Evolutionary conservation across 1,284 basidiomycete genomes (phyloP).

Genomic region (Meira miltonrushii): DNA sequence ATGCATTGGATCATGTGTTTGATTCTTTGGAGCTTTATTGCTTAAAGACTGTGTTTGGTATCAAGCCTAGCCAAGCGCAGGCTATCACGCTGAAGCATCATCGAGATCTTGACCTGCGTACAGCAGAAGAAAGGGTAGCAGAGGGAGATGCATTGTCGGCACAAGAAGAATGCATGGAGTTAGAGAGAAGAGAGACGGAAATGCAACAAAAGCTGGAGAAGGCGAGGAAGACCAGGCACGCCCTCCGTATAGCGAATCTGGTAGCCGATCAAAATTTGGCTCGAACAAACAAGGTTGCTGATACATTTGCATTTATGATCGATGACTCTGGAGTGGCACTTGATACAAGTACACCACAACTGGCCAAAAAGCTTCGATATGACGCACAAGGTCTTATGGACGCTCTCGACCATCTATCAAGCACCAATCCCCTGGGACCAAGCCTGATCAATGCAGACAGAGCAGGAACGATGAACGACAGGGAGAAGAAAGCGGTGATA

Average conservation of each 20-base stretch:
- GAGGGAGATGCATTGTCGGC: constrained; percentile 14
- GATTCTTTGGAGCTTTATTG: constrained; percentile 50
- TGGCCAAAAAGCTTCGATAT: constrained; percentile 25
- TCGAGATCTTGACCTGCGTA: constrained; percentile 44
- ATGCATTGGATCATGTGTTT: constrained; percentile 47
- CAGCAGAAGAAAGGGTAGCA: constrained; percentile 9
- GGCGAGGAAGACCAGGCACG: not conserved
- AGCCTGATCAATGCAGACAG: constrained; percentile 13
- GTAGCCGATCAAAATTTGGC: not conserved
- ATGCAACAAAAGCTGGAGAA: constrained; percentile 27
- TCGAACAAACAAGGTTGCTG: not conserved
- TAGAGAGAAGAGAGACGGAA: constrained; percentile 21
- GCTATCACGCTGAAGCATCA: constrained; percentile 48
- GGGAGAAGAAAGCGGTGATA: constrained; percentile 8
- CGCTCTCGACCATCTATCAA: constrained; percentile 25
- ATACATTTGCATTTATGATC: not conserved
- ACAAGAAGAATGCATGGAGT: constrained; percentile 19
- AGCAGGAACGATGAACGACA: constrained; percentile 15
- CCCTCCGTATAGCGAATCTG: not conserved
- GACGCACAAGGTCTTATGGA: constrained; percentile 26
- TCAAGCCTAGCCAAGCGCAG: constrained; percentile 37
- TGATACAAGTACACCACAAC: not conserved
- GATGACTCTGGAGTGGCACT: not conserved
- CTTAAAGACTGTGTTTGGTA: constrained; percentile 42
- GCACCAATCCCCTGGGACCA: constrained; percentile 31